Evolutionary conservation across 2,329 filamentous ascomycete species (phyloP).

Genomic region (Cryphonectria nitschkei): DNA sequence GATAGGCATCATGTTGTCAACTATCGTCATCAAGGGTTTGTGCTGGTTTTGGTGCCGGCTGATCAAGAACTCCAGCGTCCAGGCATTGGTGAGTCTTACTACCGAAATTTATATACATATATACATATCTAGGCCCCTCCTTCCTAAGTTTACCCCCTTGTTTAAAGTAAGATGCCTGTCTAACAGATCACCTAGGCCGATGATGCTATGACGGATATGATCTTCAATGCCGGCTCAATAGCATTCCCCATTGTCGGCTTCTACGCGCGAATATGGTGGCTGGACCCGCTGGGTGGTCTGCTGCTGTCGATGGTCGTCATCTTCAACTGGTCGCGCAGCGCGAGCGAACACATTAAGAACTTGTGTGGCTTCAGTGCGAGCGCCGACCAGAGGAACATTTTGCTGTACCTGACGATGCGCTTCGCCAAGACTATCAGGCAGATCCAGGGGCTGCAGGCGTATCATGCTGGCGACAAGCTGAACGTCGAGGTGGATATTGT

Average conservation of each 20-base stretch:
- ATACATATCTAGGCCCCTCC: too few species aligned
- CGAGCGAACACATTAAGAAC: slow-evolving; percentile 77
- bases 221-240: slow-evolving; percentile 90
- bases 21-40: slow-evolving; percentile 78
- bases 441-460: slow-evolving; percentile 83
- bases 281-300: slow-evolving; percentile 79
- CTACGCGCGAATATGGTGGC: slow-evolving; percentile 79
- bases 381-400: slow-evolving; percentile 79
- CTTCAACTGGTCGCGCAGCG: slow-evolving; percentile 76
- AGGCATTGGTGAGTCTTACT: slow-evolving; percentile 59
- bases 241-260: slow-evolving; percentile 82
- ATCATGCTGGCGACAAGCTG: slow-evolving; percentile 83
- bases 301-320: slow-evolving; percentile 80
- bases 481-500: slow-evolving; percentile 84
- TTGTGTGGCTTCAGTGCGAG: slow-evolving; percentile 78
- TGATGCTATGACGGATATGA: slow-evolving; percentile 57
- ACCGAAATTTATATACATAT: too few species aligned
- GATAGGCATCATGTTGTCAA: slow-evolving; percentile 78
- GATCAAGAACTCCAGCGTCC: slow-evolving; percentile 83
- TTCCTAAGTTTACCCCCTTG: neutral
- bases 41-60: slow-evolving; percentile 89
- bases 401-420: slow-evolving; percentile 91
- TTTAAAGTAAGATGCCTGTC: neutral
- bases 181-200: slow-evolving; percentile 39
- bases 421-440: slow-evolving; percentile 86